Base-by-base conservation (phyloP, 1,139 yeast species). In the Tardiomyces digboiensis region DNA sequence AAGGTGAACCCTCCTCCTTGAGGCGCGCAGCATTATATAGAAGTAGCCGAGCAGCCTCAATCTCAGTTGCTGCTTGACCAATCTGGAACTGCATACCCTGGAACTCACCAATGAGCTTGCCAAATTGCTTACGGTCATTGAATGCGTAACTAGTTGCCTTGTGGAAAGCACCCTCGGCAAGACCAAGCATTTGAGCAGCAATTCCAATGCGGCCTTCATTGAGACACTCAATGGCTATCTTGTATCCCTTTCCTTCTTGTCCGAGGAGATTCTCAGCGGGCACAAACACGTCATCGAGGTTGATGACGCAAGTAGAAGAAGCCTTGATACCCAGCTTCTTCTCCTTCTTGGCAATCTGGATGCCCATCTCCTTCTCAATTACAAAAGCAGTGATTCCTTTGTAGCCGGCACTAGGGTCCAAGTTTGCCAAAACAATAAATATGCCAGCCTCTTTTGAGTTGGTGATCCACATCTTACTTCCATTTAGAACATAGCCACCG, bases 71-170 rank as follows among this genome's bases (percentile, higher is more conserved):
- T 16, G 69, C 67, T 49, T 68, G 69, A 18, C 70, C 74, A 41
- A 68, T 62, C 55, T 68, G 73, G 61, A 68, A 68, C 50, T 69
- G 73, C 65, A 68, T 58, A 22, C 74, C 73, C 52, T 68, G 73
- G 62, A 68, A 68, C 39, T 67, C 70, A 21, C 74, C 73, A 48
- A 68, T 64, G 47, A 53, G 58, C 53, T 66, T 56, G 43, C 72
- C 72, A 46, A 68, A 68, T 57, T 68, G 73, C 55, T 66, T 64
- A 42, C 73, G 62, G 52, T 68, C 73, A 46, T 62, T 63, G 53
- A 57, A 60, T 21, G 62, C 64, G 56, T 69, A 68, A 45, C 58
- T 57, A 29, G 68, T 60, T 14, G 74, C 71, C 44, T 64, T 57
- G 47, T 63, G 54, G 54, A 68, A 68, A 13, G 73, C 72, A 19